Evolutionary conservation across 495 filamentous ascomycete species (phyloP), one percentile per base, ranked within the genome.

Genomic region (Penicillium egyptiacum): DNA sequence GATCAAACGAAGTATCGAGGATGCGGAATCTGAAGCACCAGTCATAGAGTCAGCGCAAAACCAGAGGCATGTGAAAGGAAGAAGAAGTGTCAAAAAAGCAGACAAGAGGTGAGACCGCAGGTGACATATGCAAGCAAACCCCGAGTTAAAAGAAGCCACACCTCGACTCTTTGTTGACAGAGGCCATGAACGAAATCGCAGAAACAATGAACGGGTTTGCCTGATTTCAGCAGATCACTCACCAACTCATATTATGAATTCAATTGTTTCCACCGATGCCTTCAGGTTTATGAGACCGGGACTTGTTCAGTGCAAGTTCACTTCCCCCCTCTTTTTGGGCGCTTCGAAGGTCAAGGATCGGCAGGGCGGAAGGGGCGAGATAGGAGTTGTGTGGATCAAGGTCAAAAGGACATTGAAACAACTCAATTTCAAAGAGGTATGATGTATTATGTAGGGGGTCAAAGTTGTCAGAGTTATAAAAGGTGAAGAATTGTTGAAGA

Each of bases 121-220:
- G 58, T 63, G 62, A 58, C 58, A 59, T 62, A 66, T 59, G 66
- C 63, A 69, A 60, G 62, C 60, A 53, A 45, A 45, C 28, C 41
- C 45, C 53, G 33, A 22, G 49, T 50, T 51, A 48, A 59, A 66
- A 53, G 55, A 44, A 51, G 42, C 55, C 59, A 58, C 54, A 26
- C 50, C 43, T 67, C 25, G 26, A 48, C 45, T 33, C 37, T 53
- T 61, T 58, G 50, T 63, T 39, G 53, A 60, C 12, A 20, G 37
- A 61, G 60, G 49, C 47, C 57, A 61, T 56, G 47, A 19, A 62
- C 53, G 26, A 53, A 20, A 42, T 47, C 30, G 48, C 19, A 41
- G 42, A 49, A 40, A 68, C 62, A 62, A 63, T 63, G 53, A 44
- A 28, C 41, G 22, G 50, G 47, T 56, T 56, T n/a, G n/a, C 11